A percentile compares a stretch with the other conserved stretches of the same genome.
Evolutionary conservation across 345 rosid genomes (phyloP).

Genomic region (Gossypium thurberi): DNA sequence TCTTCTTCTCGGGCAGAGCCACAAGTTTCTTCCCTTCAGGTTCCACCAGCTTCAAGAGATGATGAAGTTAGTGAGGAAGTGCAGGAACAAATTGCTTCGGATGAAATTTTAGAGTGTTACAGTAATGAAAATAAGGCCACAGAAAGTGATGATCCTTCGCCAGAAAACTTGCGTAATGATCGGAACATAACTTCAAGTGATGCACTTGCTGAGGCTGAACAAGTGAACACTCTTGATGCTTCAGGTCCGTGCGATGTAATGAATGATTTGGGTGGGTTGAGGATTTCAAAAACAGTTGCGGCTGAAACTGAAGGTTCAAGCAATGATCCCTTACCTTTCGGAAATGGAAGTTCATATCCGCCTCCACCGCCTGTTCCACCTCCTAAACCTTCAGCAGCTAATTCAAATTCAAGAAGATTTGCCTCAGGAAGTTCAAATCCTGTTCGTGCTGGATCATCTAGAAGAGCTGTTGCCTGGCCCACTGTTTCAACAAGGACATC

Average conservation of each 20-base stretch:
- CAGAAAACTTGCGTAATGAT: slow-evolving; percentile 26
- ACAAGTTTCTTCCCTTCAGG: slow-evolving; percentile 35
- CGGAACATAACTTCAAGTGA: slow-evolving; percentile 28
- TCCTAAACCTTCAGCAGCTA: slow-evolving; percentile 48
- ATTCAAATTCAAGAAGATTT: slow-evolving; percentile 45
- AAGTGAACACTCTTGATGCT: slow-evolving; percentile 29
- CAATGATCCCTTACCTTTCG: slow-evolving; percentile 29
- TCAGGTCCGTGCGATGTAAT: slow-evolving; percentile 25
- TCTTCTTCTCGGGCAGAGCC: slow-evolving; percentile 57
- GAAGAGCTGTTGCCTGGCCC: slow-evolving; percentile 75
- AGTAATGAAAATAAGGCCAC: slow-evolving; percentile 37
- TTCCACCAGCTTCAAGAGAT: slow-evolving; percentile 38
- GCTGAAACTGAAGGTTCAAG: slow-evolving; percentile 51
- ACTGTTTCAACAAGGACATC: slow-evolving; percentile 70
- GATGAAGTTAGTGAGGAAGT: slow-evolving; percentile 58
- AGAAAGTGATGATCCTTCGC: slow-evolving; percentile 40
- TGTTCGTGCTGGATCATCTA: slow-evolving; percentile 48
- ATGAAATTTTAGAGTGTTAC: slow-evolving; percentile 40
- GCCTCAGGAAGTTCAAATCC: slow-evolving; percentile 45
- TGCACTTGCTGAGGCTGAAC: slow-evolving; percentile 33
- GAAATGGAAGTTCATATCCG: slow-evolving; percentile 44
- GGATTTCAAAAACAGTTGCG: slow-evolving; percentile 32
- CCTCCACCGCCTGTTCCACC: slow-evolving; percentile 91
- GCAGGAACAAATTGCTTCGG: slow-evolving; percentile 43
- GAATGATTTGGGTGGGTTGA: slow-evolving; percentile 34